Conservation (phyloP, 2,329 filamentous ascomycete species). For the Geosmithia flava region DNA sequence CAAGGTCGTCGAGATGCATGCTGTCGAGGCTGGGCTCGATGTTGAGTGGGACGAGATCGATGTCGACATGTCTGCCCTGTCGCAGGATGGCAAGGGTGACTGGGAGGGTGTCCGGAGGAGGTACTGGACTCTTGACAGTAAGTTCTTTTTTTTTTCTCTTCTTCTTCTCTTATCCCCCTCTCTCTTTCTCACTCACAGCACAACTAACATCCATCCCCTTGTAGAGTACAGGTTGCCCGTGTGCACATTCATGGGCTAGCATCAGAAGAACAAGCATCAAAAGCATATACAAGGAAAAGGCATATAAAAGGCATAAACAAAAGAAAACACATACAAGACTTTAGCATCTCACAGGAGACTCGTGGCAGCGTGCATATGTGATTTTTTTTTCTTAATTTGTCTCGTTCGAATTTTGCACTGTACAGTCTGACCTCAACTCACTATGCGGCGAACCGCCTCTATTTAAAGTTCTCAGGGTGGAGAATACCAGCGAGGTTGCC, state of each 20-base stretch:
- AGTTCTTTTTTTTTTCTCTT: constrained; percentile 16
- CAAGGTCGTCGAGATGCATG: constrained; percentile 81
- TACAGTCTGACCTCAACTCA: not conserved
- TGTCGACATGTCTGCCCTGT: constrained; percentile 55
- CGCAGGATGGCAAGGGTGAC: constrained; percentile 55
- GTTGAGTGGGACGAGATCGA: constrained; percentile 72
- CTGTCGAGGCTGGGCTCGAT: constrained; percentile 80
- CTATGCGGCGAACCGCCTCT: constrained; percentile 1
- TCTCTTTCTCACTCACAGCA: not conserved
- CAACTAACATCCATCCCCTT: not conserved
- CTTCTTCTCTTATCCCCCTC: not conserved
- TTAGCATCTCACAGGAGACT: too few relatives aligned
- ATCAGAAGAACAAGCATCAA: not conserved
- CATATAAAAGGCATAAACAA: too few relatives aligned
- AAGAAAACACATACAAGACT: not conserved
- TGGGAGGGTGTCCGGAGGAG: constrained; percentile 82
- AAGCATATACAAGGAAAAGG: too few relatives aligned
- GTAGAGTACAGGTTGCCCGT: constrained; percentile 60
- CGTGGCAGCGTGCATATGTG: not conserved
- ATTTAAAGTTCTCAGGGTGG: constrained; percentile 49
- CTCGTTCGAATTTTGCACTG: not conserved
- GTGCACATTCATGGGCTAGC: constrained; percentile 58
- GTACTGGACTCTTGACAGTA: constrained; percentile 78
- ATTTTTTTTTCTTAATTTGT: not conserved
- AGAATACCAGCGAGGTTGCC: constrained; percentile 53